Evolutionary conservation across 768 basidiomycete genomes (phyloP), one percentile per base, ranked within the genome.

Genomic region (Mycena floridula): DNA sequence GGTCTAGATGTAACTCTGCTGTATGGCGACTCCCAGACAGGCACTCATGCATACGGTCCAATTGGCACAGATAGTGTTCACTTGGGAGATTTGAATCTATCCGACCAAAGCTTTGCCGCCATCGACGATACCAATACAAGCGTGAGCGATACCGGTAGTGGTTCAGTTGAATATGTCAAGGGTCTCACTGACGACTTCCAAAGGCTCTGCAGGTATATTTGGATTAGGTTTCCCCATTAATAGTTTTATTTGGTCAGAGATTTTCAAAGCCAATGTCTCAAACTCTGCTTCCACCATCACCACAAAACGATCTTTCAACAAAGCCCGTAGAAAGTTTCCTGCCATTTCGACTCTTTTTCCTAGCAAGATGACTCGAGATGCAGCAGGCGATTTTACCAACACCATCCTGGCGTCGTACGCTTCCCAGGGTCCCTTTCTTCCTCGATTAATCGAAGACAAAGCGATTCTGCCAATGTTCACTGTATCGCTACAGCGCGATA

Each of bases 211-310:
- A 13, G 87, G 85, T 2, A 85, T 89, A 32, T 71, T 89, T 45
- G 87, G 87, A 0, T 66, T 88, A 8, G 86, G 88, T 0, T 89
- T 89, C 50, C 84, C 86, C 3, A 57, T 76, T 12, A 82, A 82
- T 49, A 87, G 77, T 51, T 66, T 69, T 11, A 66, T 80, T 20
- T 77, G 73, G 74, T 60, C 57, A 27, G 49, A 67, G 13, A 42
- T 72, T 3, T 72, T 70, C 26, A 42, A 56, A 35, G 47, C 47
- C 16, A 51, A 56, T 40, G 45, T 24, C 4, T 13, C 4, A n/a
- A 37, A 20, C 16, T 3, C 3, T 12, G 21, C 35, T 12, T 37
- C 43, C 13, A 7, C 15, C 28, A 18, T 13, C 15, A 15, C n/a
- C 28, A 9, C 18, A 18, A n/a, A 30, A n/a, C 28, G 28, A 9